These are phyloP conservation scores for Annulohypoxylon moriforme DNA, from an alignment of 495 filamentous ascomycete genomes.

Conservation along the genomic window DNA sequence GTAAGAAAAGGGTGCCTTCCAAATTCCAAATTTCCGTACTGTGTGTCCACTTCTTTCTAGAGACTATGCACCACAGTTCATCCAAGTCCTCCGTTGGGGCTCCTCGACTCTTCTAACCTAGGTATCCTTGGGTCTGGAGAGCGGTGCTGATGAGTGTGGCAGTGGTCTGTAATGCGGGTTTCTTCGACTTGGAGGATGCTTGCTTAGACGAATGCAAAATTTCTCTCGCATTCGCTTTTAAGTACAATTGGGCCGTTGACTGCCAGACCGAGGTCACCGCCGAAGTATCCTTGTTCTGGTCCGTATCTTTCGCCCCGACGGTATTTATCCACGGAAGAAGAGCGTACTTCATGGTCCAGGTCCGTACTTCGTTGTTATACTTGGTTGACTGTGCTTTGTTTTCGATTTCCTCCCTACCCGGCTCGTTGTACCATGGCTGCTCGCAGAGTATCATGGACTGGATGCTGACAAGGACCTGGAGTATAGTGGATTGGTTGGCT, in stretches of 20 bases:
- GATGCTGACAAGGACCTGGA: conserved; percentile 70
- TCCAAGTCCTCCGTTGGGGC: too few relatives aligned
- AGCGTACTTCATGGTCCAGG: conserved; percentile 57
- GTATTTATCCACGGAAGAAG: conserved; percentile 61
- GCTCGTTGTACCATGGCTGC: conserved; percentile 69
- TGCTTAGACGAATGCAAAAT: conserved; percentile 7
- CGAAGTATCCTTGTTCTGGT: neutral
- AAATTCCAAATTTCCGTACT: neutral
- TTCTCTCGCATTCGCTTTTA: conserved; percentile 23
- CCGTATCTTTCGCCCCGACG: conserved; percentile 15
- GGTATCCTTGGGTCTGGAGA: conserved; percentile 14
- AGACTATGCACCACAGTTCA: neutral
- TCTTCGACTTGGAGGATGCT: conserved; percentile 1
- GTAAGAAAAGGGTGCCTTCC: neutral
- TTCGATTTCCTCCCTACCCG: conserved; percentile 53
- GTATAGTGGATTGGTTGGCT: conserved; percentile 63
- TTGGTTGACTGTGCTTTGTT: conserved; percentile 38
- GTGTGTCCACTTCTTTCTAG: neutral
- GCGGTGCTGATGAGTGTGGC: neutral
- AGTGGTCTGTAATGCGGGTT: neutral
- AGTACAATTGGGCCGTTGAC: conserved; percentile 21
- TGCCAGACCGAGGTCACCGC: conserved; percentile 16
- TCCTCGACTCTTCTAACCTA: neutral
- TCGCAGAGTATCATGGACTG: conserved; percentile 71
- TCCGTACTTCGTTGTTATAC: conserved; percentile 55